Conservation (phyloP, 768 basidiomycete genomes). For the Tephrocybe rancida region DNA sequence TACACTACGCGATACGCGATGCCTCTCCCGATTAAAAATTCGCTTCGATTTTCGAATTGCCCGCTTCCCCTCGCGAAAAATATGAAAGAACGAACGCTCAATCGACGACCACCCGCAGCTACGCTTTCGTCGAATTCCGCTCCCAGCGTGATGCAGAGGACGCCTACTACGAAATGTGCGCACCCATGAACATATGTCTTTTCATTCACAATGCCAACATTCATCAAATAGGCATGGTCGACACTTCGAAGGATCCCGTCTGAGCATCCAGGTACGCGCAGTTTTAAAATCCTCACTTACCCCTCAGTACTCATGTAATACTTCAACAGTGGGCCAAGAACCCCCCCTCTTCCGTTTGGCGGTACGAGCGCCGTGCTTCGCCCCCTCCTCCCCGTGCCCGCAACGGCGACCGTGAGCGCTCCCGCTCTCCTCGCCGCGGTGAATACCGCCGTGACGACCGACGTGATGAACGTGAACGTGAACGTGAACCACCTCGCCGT, state of each 20-base stretch:
- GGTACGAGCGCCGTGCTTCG: conserved; percentile 63
- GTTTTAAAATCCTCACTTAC: background rate
- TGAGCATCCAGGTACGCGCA: conserved; percentile 69
- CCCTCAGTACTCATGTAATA: conserved; percentile 1
- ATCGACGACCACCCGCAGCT: conserved; percentile 63
- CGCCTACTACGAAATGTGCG: conserved; percentile 84
- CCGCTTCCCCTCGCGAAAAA: conserved; percentile 35
- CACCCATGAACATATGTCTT: conserved; percentile 5
- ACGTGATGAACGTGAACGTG: conserved; percentile 44
- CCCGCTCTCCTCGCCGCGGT: conserved; percentile 46
- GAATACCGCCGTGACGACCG: conserved; percentile 38
- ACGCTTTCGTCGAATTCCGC: conserved; percentile 86
- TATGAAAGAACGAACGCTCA: conserved; percentile 54
- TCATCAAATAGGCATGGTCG: conserved; percentile 66
- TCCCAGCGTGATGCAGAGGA: conserved; percentile 79
- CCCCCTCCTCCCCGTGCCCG: conserved; percentile 32
- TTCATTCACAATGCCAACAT: background rate
- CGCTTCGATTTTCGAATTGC: conserved; percentile 17
- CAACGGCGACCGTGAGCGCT: conserved; percentile 35
- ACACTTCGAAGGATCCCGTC: conserved; percentile 70
- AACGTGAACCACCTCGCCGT: conserved; percentile 42
- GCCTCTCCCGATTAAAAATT: conserved; percentile 2
- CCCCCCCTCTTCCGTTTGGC: conserved; percentile 84
- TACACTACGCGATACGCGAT: conserved; percentile 11
- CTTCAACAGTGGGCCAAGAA: conserved; percentile 77